Conservation (phyloP, 495 filamentous ascomycete species). For the Talaromyces trachyspermus region DNA sequence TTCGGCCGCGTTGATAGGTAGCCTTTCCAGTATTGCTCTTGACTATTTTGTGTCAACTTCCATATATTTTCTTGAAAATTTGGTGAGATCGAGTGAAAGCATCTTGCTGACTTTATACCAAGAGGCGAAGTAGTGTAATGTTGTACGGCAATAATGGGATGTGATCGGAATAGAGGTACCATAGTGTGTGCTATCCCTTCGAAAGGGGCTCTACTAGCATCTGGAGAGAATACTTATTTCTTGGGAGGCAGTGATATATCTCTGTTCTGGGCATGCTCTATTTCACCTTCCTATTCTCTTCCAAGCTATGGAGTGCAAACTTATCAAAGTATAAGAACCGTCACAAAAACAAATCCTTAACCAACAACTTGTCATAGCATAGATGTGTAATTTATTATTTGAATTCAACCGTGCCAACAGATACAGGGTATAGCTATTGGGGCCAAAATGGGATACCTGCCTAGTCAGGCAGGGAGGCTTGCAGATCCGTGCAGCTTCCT, state of each 20-base stretch:
- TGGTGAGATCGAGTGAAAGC: not conserved
- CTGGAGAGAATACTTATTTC: too few species aligned
- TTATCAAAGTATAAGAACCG: not conserved
- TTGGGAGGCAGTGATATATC: too few species aligned
- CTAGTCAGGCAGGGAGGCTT: too few species aligned
- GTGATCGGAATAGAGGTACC: too few species aligned
- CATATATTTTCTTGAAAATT: not conserved
- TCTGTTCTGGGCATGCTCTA: too few species aligned
- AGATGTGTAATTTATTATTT: too few species aligned
- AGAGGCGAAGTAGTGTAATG: constrained; percentile 63
- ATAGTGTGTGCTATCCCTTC: too few species aligned
- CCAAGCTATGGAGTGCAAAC: too few species aligned
- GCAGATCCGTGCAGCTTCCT: not conserved
- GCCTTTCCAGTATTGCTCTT: constrained; percentile 10
- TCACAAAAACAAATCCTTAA: not conserved
- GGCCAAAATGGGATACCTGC: too few species aligned
- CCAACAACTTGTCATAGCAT: not conserved
- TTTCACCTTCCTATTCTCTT: not conserved
- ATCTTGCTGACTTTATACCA: not conserved
- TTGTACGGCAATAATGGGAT: constrained; percentile 7
- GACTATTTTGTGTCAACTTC: not conserved
- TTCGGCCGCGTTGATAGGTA: constrained; percentile 14
- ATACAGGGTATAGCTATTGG: too few species aligned
- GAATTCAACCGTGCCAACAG: too few species aligned
- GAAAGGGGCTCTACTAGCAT: too few species aligned